These are phyloP conservation scores for Cymodocea nodosa DNA, from an alignment of 116 monocot genomes.

Conservation along the genomic window DNA sequence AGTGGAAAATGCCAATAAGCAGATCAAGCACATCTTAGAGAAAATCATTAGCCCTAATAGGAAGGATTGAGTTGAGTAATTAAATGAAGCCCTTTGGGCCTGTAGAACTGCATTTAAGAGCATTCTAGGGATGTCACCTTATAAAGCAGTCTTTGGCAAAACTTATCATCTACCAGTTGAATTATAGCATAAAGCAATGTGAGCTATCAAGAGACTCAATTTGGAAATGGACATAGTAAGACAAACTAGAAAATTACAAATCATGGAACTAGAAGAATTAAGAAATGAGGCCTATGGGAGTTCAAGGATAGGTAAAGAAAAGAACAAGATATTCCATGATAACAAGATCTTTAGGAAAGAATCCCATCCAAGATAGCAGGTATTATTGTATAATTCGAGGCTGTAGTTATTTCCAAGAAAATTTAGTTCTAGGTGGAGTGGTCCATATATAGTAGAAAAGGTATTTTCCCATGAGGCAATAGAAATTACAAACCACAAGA, in stretches of 20 bases:
- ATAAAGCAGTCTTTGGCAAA: background rate
- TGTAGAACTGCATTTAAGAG: slow-evolving; percentile 1
- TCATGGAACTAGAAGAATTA: background rate
- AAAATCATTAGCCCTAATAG: slow-evolving; percentile 4
- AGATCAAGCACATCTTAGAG: slow-evolving; percentile 7
- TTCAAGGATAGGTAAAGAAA: background rate
- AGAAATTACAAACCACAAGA: too few relatives aligned
- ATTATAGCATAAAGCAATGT: background rate
- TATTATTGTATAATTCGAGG: background rate
- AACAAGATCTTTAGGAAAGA: background rate
- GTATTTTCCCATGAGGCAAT: too few relatives aligned
- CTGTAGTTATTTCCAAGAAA: too few relatives aligned
- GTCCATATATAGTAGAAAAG: too few relatives aligned
- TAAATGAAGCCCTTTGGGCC: slow-evolving; percentile 4
- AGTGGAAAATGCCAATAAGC: too few relatives aligned
- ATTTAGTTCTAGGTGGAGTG: too few relatives aligned
- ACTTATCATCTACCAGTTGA: background rate
- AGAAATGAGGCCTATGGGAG: too few relatives aligned
- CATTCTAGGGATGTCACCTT: background rate
- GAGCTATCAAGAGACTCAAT: background rate
- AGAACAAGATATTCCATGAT: background rate
- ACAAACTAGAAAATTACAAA: background rate
- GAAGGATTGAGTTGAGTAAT: slow-evolving; percentile 3
- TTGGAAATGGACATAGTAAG: background rate
- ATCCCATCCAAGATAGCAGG: background rate